Evolutionary conservation across 2,329 filamentous ascomycete genomes (phyloP).

Genomic region (Paraphoma chrysanthemicola): DNA sequence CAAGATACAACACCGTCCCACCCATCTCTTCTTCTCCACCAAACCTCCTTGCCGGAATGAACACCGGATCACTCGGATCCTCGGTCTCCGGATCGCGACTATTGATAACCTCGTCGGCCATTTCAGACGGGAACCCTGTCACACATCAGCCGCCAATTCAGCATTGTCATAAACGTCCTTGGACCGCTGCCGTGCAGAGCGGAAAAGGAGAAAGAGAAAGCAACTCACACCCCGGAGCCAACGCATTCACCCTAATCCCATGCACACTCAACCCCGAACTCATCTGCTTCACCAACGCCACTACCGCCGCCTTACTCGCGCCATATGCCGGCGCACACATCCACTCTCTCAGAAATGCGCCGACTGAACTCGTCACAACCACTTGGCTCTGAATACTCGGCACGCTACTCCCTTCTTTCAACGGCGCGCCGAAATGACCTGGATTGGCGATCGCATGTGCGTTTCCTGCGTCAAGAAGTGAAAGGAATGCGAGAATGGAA

Average conservation of each 20-base stretch:
- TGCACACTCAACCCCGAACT: slow-evolving; percentile 48
- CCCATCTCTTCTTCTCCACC: slow-evolving; percentile 52
- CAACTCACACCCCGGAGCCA: slow-evolving; percentile 52
- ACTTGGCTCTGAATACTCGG: slow-evolving; percentile 21
- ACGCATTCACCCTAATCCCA: slow-evolving; percentile 56
- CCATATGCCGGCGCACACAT: slow-evolving; percentile 14
- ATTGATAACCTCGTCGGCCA: slow-evolving; percentile 7
- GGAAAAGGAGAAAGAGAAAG: neutral
- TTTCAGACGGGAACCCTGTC: slow-evolving; percentile 22
- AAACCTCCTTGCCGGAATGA: slow-evolving; percentile 37
- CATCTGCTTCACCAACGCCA: slow-evolving; percentile 56
- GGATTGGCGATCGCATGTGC: slow-evolving; percentile 7
- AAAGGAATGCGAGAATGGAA: slow-evolving; percentile 49
- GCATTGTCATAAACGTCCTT: too few relatives aligned
- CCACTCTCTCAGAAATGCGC: slow-evolving; percentile 6
- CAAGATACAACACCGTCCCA: slow-evolving; percentile 53
- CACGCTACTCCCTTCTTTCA: slow-evolving; percentile 8
- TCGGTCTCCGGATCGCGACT: slow-evolving; percentile 5
- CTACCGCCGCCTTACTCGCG: slow-evolving; percentile 52
- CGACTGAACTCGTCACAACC: slow-evolving; percentile 18
- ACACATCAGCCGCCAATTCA: neutral
- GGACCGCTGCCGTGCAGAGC: neutral
- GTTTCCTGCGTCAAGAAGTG: slow-evolving; percentile 51
- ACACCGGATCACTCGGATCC: slow-evolving; percentile 3
- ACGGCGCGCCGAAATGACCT: slow-evolving; percentile 3